Percentiles rank a stretch among this genome's conserved stretches.
Evolutionary conservation across 2,329 filamentous ascomycete genomes (phyloP).

Genomic region (Trematosphaeria pertusa): DNA sequence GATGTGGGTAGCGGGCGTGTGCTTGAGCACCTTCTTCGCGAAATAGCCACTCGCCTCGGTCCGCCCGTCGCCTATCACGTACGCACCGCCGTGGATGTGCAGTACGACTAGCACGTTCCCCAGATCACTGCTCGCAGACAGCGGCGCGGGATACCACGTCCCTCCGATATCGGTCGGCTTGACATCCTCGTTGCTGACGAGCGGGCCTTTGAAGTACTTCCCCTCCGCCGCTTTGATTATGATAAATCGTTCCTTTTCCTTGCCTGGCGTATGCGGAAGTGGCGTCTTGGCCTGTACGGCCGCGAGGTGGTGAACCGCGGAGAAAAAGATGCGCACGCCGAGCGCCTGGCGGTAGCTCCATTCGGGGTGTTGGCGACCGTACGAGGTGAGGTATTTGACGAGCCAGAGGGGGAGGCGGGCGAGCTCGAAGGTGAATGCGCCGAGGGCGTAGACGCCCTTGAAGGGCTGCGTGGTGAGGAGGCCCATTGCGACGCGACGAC

Average conservation of each 20-base stretch:
- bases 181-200: constrained; percentile 40
- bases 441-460: constrained; percentile 49
- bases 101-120: constrained; percentile 47
- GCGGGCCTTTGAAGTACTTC: constrained; percentile 37
- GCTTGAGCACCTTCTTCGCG: constrained; percentile 41
- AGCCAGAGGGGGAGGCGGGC: constrained; percentile 50
- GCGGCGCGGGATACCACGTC: constrained; percentile 51
- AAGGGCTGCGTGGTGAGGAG: constrained; percentile 46
- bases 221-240: constrained; percentile 32
- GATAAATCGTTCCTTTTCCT: constrained; percentile 50
- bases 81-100: constrained; percentile 60
- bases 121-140: constrained; percentile 18
- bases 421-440: constrained; percentile 43
- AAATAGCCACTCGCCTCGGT: constrained; percentile 41
- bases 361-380: constrained; percentile 47
- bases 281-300: constrained; percentile 35
- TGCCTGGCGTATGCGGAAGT: constrained; percentile 44
- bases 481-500: constrained; percentile 16
- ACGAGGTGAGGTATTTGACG: constrained; percentile 44
- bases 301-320: constrained; percentile 42
- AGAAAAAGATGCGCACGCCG: constrained; percentile 39
- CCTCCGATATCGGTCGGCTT: constrained; percentile 49
- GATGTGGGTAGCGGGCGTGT: constrained; percentile 49
- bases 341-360: constrained; percentile 52
- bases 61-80: constrained; percentile 53